Percentiles rank a stretch among this genome's conserved stretches.
phyloP scores from a whole-genome alignment of 495 filamentous ascomycete genomes.

The Xylaria longipes region DNA sequence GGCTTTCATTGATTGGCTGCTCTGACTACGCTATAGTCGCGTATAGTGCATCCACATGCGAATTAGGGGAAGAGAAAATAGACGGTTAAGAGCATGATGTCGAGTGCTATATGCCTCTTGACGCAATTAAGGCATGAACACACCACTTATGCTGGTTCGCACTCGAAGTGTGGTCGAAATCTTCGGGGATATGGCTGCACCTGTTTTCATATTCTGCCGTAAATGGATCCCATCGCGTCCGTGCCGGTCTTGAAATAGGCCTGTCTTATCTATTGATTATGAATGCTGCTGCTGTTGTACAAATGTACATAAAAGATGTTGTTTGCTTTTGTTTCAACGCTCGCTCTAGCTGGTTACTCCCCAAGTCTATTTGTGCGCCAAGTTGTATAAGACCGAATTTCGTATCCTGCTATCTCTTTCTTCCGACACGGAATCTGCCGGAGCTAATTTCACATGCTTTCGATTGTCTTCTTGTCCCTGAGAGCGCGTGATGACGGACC shows the following conservation, averaged over 20 bases:
- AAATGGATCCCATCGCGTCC: neutral
- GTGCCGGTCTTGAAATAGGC: constrained; percentile 14
- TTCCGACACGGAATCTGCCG: neutral
- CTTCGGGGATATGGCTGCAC: neutral
- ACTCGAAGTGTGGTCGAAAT: neutral
- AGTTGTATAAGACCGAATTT: constrained; percentile 8
- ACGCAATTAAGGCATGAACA: neutral
- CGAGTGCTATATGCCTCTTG: constrained; percentile 1
- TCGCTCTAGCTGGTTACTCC: constrained; percentile 14
- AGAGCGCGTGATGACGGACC: neutral
- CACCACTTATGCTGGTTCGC: neutral
- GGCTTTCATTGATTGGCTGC: constrained; percentile 25
- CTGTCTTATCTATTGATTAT: constrained; percentile 25
- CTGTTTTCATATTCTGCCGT: neutral
- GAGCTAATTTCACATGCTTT: neutral
- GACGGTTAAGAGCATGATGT: constrained; percentile 6
- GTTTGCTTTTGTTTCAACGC: constrained; percentile 19
- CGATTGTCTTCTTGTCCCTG: neutral
- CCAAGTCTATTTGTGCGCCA: constrained; percentile 16
- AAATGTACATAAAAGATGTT: constrained; percentile 22
- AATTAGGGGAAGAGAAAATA: neutral
- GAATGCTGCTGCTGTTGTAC: constrained; percentile 25
- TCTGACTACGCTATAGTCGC: neutral
- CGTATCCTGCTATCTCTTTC: neutral
- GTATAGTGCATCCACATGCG: neutral